Evolutionary conservation across 768 basidiomycete genomes (phyloP).

Genomic region (Kwoniella sp.): DNA sequence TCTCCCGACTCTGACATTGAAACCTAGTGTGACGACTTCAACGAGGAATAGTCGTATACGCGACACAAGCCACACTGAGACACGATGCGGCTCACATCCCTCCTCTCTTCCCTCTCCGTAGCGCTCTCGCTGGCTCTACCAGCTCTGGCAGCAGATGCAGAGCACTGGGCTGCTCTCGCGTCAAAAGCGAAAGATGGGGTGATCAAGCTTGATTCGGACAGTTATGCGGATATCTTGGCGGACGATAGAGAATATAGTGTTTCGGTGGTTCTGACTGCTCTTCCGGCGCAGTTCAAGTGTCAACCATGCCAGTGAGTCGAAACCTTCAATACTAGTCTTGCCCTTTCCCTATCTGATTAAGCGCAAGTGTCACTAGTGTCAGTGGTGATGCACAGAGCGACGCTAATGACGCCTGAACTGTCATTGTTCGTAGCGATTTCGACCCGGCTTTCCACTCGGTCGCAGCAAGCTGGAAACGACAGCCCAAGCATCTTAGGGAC

Average conservation of each 20-base stretch:
- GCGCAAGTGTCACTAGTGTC: too few species aligned
- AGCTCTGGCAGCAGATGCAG: conserved; percentile 42
- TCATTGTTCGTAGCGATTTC: conserved; percentile 67
- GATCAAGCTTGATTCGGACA: conserved; percentile 73
- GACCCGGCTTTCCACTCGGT: conserved; percentile 79
- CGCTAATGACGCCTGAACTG: too few species aligned
- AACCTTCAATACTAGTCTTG: too few species aligned
- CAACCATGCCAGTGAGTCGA: conserved; percentile 80
- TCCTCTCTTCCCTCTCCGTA: conserved; percentile 10
- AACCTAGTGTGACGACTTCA: too few species aligned
- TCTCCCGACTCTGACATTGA: too few species aligned
- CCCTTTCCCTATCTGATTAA: neutral
- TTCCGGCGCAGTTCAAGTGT: conserved; percentile 78
- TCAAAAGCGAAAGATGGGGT: conserved; percentile 69
- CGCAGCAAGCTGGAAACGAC: conserved; percentile 76
- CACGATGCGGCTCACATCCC: conserved; percentile 16
- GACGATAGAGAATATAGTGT: conserved; percentile 81
- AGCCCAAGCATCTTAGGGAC: conserved; percentile 66
- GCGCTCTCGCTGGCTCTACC: conserved; percentile 21
- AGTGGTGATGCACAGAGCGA: too few species aligned
- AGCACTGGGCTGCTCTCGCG: conserved; percentile 71
- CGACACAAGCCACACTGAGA: too few species aligned
- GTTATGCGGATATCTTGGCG: conserved; percentile 73
- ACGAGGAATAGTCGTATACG: too few species aligned
- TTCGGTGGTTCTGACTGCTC: conserved; percentile 84